Base-by-base conservation (phyloP, 2,329 filamentous ascomycete species). In the Phialocephala sp. region DNA sequence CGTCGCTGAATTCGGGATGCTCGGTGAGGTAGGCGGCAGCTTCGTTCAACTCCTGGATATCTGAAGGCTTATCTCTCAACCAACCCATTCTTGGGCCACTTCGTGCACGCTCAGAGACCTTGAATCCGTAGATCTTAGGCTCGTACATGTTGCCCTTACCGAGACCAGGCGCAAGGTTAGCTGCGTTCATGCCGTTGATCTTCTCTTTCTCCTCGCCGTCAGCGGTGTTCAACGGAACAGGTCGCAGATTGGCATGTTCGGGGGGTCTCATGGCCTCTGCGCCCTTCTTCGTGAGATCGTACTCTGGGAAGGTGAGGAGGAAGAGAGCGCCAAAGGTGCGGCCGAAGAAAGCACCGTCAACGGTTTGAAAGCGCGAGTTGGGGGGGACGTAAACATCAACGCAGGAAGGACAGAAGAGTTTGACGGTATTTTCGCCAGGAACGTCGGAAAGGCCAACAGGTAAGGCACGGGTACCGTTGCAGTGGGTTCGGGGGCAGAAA, bases 341-440 rank as follows among this genome's bases (percentile, higher is more conserved):
- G 57, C 95, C 95, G 76, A 99, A 99, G 82, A 98, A 99, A 56
- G 95, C 95, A 61, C 95, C 95, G 73, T 99, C 95, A 39, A 99
- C 95, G 2, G 93, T 94, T 79, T 98, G 95, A 77, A 98, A 99
- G 22, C 95, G 89, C 75, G 93, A 97, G 82, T 98, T 99, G 47
- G 95, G 95, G 3, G 95, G 95, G 0, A 95, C 95, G 79, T 98
- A 99, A 74, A 98, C 92, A 77, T 99, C 95, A 71, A 97, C 87
- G 79, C 95, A 99, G 68, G 92, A 94, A 2, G 95, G 95, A 77
- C 95, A 99, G 82, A 97, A 99, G 24, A 99, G 87, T 82, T 99
- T 99, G 76, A 99, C 95, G 0, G 95, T 99, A 76, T 99, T 94
- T 78, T 97, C 91, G 70, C 95, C 95, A 0, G 95, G 94, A 57